phyloP scores from a whole-genome alignment of 1,139 yeast genomes.

The Candida sp. region DNA sequence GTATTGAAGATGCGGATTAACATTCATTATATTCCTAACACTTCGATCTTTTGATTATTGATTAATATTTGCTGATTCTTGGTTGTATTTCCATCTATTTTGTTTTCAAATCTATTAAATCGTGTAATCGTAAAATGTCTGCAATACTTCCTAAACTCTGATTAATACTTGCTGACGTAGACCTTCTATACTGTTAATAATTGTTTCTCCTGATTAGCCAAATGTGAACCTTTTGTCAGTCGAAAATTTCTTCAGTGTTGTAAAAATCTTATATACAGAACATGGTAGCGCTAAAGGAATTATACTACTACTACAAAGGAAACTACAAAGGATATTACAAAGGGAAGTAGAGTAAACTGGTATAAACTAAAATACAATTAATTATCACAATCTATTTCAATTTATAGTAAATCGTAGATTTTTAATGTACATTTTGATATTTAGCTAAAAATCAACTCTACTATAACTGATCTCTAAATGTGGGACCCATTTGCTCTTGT shows the following conservation, averaged over 20 bases:
- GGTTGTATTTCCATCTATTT: neutral
- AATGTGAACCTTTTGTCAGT: neutral
- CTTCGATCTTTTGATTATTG: neutral
- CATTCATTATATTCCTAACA: conserved; percentile 20
- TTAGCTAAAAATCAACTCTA: too few relatives aligned
- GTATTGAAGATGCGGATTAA: conserved; percentile 44
- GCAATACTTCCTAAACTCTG: neutral
- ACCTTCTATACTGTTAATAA: neutral
- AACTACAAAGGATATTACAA: too few relatives aligned
- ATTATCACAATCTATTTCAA: too few relatives aligned
- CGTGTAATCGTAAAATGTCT: neutral
- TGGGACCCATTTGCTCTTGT: conserved; percentile 18
- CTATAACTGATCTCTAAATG: conserved; percentile 25
- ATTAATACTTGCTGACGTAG: neutral
- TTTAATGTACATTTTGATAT: too few relatives aligned
- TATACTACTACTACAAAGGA: too few relatives aligned
- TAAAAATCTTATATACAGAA: neutral
- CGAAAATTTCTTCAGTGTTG: neutral
- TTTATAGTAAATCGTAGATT: too few relatives aligned
- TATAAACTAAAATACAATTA: too few relatives aligned
- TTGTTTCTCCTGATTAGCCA: neutral
- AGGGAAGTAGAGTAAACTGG: too few relatives aligned
- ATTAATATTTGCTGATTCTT: neutral
- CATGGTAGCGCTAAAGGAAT: neutral
- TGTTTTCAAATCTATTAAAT: neutral